Conservation (phyloP, 441 rosid species). For the Euphorbia schlechtendalii region DNA sequence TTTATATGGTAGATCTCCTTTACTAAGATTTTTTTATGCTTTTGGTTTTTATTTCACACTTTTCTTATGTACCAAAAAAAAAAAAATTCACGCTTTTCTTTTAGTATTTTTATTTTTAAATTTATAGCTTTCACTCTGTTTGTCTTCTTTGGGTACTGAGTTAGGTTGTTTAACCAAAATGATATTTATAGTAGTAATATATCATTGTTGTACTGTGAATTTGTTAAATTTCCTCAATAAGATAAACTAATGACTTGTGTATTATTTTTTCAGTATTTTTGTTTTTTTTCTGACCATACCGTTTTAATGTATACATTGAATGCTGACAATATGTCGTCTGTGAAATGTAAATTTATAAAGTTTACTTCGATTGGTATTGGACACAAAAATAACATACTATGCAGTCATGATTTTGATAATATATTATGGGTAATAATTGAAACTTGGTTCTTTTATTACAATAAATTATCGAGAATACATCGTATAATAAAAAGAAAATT, state of each 20-base stretch:
- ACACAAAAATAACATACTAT: neutral
- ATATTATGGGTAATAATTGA: neutral
- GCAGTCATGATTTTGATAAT: neutral
- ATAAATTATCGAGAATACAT: neutral
- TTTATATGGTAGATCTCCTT: neutral
- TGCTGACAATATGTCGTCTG: neutral
- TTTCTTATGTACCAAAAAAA: too few species aligned
- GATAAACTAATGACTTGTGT: too few species aligned
- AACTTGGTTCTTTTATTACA: neutral
- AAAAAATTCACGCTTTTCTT: too few species aligned
- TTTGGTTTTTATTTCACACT: neutral
- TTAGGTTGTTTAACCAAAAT: neutral
- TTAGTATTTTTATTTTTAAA: too few species aligned
- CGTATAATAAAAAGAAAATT: neutral
- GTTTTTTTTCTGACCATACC: too few species aligned
- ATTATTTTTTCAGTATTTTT: too few species aligned
- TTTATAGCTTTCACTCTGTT: neutral
- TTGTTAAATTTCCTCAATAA: neutral
- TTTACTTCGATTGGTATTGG: neutral
- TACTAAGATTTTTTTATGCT: neutral
- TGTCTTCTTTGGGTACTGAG: neutral
- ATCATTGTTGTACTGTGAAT: neutral
- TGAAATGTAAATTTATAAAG: neutral
- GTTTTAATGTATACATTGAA: neutral
- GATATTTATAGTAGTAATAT: neutral